Evolutionary conservation across 257 asterid genomes (phyloP), one percentile per base, ranked within the genome.

Genomic region (Plectranthus barbatus): DNA sequence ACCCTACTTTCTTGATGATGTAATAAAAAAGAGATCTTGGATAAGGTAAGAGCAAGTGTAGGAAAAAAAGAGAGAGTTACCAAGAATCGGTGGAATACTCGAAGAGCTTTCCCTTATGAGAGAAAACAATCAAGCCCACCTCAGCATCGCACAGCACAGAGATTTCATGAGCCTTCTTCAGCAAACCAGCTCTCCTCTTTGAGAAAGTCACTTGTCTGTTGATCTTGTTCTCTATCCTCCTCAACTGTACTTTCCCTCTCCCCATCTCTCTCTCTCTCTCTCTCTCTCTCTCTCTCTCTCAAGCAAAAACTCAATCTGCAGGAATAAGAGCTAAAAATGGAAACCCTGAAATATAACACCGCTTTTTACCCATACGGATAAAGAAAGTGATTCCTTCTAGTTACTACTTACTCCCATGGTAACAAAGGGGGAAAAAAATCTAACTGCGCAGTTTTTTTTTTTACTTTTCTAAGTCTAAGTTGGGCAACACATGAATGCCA

Each of bases 71-170:
- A 31, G 45, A 52, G 9, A 40, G 51, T 37, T 68, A 86, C 95
- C 83, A 77, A 65, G 95, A 84, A 74, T 86, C 88, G 31, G 90
- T 68, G 1, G 95, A 77, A 44, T 75, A 89, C 81, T 89, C 96
- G 60, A 83, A 81, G 72, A 89, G 84, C 67, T 89, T 89, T 7
- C 95, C 96, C 70, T 82, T 88, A 64, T 84, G 70, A 29, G 96
- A 88, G 64, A 89, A 86, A 64, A 89, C 82, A 76, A 86, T 84
- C 66, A 88, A 54, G 53, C 81, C 96, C 0, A 88, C 95, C 34
- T 88, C 95, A 26, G 92, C 91, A 77, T 88, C 95, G 52, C 95
- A 88, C 12, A 88, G 79, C 36, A 88, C 95, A 58, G 96, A 88
- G 66, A 88, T 82, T 74, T 88, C 95, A 69, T 84, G 86, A 47